A percentile compares a stretch with the other conserved stretches of the same genome.
Conservation (phyloP, 257 asterid species). For the Euphrasia confusa region DNA sequence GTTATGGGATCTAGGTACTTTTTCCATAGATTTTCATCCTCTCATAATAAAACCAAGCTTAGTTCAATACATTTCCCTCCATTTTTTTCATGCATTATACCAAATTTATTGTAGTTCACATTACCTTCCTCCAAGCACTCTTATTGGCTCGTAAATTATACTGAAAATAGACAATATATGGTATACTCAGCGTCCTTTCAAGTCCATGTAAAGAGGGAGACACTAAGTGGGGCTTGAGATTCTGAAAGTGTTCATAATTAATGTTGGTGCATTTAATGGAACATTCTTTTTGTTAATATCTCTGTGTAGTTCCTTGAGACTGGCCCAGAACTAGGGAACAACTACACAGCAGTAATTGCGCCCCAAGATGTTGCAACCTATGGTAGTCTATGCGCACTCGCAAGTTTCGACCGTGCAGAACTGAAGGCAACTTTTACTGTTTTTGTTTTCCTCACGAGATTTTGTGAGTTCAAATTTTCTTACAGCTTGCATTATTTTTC, state of each 20-base stretch:
- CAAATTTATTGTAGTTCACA: neutral
- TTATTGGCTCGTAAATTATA: neutral
- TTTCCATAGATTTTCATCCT: neutral
- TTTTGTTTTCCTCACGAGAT: slow-evolving; percentile 9
- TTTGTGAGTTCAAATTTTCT: slow-evolving; percentile 14
- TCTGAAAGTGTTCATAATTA: neutral
- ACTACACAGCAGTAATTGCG: slow-evolving; percentile 80
- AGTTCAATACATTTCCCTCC: neutral
- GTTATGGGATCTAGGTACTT: neutral
- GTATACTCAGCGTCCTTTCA: neutral
- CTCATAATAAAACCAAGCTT: neutral
- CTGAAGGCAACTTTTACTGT: slow-evolving; percentile 53
- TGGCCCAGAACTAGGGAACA: slow-evolving; percentile 76
- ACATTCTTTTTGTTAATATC: slow-evolving; percentile 2
- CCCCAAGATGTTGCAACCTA: slow-evolving; percentile 97
- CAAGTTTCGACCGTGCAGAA: slow-evolving; percentile 93
- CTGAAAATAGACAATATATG: neutral
- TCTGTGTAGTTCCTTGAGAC: slow-evolving; percentile 79
- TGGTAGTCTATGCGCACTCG: slow-evolving; percentile 97
- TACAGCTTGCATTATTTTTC: slow-evolving; percentile 11
- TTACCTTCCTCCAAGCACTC: neutral
- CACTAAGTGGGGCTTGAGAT: neutral
- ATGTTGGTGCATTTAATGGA: neutral
- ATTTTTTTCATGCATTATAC: neutral
- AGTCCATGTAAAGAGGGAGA: neutral